Percentiles rank a stretch among this genome's conserved stretches.
These are phyloP conservation scores for Apiospora phragmitis DNA, from an alignment of 2,329 filamentous ascomycete genomes.

Conservation along the genomic window DNA sequence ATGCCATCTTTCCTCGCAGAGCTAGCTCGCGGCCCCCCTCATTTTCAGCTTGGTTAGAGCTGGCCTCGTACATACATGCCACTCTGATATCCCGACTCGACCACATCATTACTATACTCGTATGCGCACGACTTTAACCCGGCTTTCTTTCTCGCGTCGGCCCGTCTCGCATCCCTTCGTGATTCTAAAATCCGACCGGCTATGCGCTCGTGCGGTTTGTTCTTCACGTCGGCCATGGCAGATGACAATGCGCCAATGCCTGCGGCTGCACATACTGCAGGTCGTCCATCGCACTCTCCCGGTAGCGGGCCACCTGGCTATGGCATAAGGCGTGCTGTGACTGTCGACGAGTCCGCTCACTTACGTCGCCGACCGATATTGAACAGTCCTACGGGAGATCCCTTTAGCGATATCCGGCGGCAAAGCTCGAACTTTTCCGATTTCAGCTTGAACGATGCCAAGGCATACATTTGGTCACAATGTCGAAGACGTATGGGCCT, in stretches of 20 bases:
- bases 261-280: conserved; percentile 20
- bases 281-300: conserved; percentile 16
- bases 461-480: conserved; percentile 64
- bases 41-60: not conserved
- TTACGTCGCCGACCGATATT: conserved; percentile 26
- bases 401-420: conserved; percentile 46
- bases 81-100: not conserved
- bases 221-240: conserved; percentile 26
- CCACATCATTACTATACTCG: not conserved
- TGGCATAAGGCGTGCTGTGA: conserved; percentile 42
- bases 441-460: conserved; percentile 68
- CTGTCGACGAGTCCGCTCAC: conserved; percentile 36
- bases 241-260: conserved; percentile 28
- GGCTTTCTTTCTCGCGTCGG: not conserved
- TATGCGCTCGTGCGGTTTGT: conserved; percentile 12
- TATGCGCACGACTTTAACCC: not conserved
- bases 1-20: not conserved
- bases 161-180: not conserved
- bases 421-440: conserved; percentile 80
- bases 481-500: conserved; percentile 69
- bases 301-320: conserved; percentile 33
- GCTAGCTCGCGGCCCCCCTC: not conserved
- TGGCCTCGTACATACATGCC: not conserved
- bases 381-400: conserved; percentile 21
- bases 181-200: not conserved